Evolutionary conservation across 805 yeast species (phyloP), one percentile per base, ranked within the genome.

Genomic region (Candida palmyrensis): DNA sequence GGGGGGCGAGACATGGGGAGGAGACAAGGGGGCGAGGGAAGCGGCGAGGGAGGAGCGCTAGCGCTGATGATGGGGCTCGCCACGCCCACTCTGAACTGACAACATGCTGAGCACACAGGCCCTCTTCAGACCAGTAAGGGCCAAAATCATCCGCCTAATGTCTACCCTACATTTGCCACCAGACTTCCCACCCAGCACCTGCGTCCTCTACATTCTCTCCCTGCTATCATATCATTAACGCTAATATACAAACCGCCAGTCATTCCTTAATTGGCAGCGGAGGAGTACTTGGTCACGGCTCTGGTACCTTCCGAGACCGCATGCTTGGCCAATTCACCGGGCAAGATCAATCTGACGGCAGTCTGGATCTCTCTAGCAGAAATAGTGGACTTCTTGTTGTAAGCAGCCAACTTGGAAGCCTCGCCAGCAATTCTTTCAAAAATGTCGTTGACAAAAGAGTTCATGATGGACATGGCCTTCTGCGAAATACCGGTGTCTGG

Each of bases 261-360:
- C 17, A 5, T 21, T 8, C 8, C 42, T 44, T 56, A 56, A 49
- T 55, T 52, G 41, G 62, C 55, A 43, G 62, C 59, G 41, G 62
- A 53, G 33, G 62, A 57, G 57, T 57, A 57, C 56, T 57, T 57
- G 43, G 62, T 57, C 39, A 57, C 62, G 47, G 62, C 60, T 56
- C 62, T 57, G 39, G 62, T 57, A 52, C 62, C 62, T 46, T 57
- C 62, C 29, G 62, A 56, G 42, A 57, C 62, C 35, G 62, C 62
- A 52, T 57, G 62, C 59, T 57, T 57, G 33, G 62, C 62, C 51
- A 57, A 57, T 46, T 57, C 62, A 52, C 62, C 62, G 26, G 62
- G 62, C 51, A 57, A 56, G 53, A 57, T 57, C 54, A 57, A 56
- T 53, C 62, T 56, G 30, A 57, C 62, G 27, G 62, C 60, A 32